These are phyloP conservation scores for Tripidium arundinaceum DNA, from an alignment of 202 grass and related monocot genomes.

Conservation along the genomic window DNA sequence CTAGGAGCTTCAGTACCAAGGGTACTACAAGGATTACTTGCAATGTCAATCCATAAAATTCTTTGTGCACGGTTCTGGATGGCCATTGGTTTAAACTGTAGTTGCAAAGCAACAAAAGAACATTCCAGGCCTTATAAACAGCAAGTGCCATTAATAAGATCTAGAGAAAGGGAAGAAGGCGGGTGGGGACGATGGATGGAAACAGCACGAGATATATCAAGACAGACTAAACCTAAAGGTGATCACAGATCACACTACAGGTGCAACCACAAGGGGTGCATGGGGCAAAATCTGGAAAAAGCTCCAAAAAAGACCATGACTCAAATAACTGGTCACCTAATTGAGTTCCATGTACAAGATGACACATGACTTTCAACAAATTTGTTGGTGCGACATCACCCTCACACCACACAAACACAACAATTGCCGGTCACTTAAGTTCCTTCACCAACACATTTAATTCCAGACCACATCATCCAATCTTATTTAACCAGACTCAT, in stretches of 20 bases:
- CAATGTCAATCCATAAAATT: background rate
- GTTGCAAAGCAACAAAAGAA: background rate
- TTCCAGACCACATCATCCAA: conserved; percentile 3
- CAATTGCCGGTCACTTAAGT: no score
- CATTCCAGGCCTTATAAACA: background rate
- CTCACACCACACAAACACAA: no score
- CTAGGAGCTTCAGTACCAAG: conserved; percentile 2
- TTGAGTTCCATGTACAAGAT: conserved; percentile 24
- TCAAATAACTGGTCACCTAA: conserved; percentile 37
- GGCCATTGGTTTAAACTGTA: background rate
- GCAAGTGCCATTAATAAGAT: background rate
- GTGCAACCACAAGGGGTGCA: conserved; percentile 4
- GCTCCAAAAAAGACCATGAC: conserved; percentile 19
- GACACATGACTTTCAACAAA: conserved; percentile 29
- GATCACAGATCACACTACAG: background rate
- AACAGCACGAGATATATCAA: background rate
- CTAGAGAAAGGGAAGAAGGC: background rate
- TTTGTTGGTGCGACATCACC: no score
- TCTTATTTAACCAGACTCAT: conserved; percentile 26
- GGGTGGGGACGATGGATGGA: background rate
- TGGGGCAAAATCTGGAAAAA: conserved; percentile 23
- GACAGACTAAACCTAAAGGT: conserved; percentile 27
- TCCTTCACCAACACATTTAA: conserved; percentile 37
- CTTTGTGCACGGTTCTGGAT: background rate
- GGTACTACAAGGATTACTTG: background rate